Evolutionary conservation across 768 basidiomycete species (phyloP), one percentile per base, ranked within the genome.

Genomic region (Coprinellus micaceus): DNA sequence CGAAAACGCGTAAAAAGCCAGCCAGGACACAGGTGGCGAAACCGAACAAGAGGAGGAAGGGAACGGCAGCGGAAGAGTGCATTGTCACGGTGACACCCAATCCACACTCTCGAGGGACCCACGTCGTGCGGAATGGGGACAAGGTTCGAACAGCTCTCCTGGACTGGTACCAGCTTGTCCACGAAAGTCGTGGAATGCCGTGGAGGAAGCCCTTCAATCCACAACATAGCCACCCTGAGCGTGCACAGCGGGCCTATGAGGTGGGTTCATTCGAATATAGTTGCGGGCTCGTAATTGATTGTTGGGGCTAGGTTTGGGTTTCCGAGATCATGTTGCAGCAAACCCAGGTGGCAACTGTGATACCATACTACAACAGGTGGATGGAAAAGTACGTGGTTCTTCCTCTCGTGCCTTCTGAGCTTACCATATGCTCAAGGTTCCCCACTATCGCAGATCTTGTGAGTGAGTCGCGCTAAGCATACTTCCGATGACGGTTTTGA

Each of bases 291-390:
- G 25, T 21, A 6, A 19, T 29, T 50, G 17, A 22, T 24, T 25
- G 30, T 39, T 12, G 57, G 28, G 19, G 26, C 44, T 17, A 90
- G 90, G 89, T 93, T 24, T 92, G 91, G 89, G 79, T 94, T 22
- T 91, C 87, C 13, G 93, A 98, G 72, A 86, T 97, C 56, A 97
- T 97, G 95, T 78, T 95, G 2, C 95, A 98, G 69, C 95, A 98
- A 71, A 98, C 95, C 0, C 94, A 96, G 68, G 94, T 97, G 30
- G 79, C 72, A 4, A 94, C 93, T 1, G 94, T 96, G n/a, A 93
- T 95, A 62, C 90, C 90, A 1, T 98, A 97, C 71, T 98, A 91
- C 69, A 85, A 82, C 52, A 80, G 81, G 22, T 98, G 94, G 94
- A 91, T 95, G 80, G 74, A 77, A 61, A 86, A 77, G 90, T 91